phyloP scores from a whole-genome alignment of 306 rosid species.

The Lupinus albus region DNA sequence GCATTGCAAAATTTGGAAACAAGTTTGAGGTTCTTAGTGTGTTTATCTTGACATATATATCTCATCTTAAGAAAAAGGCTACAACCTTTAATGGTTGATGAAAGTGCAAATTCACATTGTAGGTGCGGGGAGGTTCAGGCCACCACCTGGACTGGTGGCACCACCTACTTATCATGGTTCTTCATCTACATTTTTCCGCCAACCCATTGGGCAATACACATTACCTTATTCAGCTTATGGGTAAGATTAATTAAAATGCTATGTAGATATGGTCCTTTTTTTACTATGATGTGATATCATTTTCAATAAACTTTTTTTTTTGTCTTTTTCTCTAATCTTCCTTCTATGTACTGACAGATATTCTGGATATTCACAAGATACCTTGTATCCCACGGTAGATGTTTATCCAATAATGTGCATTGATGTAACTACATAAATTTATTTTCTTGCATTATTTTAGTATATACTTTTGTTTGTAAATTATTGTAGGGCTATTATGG shows the following conservation, averaged over 20 bases:
- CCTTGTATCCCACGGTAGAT: conserved; percentile 69
- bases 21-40: background rate
- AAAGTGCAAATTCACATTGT: conserved; percentile 25
- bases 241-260: conserved; percentile 47
- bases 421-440: background rate
- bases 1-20: background rate
- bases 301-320: conserved; percentile 14
- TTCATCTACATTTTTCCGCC: conserved; percentile 66
- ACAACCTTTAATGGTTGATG: conserved; percentile 26
- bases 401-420: background rate
- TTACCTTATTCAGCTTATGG: conserved; percentile 85
- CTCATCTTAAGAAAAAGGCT: conserved; percentile 18
- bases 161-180: conserved; percentile 70
- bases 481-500: conserved; percentile 64
- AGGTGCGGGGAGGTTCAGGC: conserved; percentile 70
- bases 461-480: conserved; percentile 11
- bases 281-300: background rate
- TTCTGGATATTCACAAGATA: conserved; percentile 82
- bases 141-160: conserved; percentile 61
- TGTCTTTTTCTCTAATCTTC: background rate
- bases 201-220: conserved; percentile 71
- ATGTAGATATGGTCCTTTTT: conserved; percentile 3
- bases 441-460: conserved; percentile 29
- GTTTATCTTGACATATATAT: background rate
- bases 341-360: conserved; percentile 51